Evolutionary conservation across 495 filamentous ascomycete genomes (phyloP).

Genomic region (Hyaloscypha bicolor): DNA sequence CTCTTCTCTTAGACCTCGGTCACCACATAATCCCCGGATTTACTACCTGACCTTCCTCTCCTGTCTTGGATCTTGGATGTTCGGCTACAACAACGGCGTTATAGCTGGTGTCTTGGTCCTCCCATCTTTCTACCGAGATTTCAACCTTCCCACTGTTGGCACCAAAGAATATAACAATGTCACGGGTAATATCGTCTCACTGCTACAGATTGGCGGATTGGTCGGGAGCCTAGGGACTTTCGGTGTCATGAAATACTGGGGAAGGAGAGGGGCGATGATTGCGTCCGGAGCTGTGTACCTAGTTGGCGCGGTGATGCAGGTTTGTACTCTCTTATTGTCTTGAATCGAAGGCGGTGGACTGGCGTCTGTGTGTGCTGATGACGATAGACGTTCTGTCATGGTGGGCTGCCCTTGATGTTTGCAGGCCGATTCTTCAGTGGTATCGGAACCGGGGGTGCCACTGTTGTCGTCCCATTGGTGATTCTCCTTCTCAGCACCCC

Average conservation of each 20-base stretch:
- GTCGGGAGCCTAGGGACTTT: conserved; percentile 14
- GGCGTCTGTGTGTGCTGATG: background rate
- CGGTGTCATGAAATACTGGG: conserved; percentile 9
- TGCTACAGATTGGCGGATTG: conserved; percentile 27
- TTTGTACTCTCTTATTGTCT: conserved; percentile 6
- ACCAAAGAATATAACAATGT: conserved; percentile 12
- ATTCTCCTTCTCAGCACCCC: too few species aligned
- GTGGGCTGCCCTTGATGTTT: conserved; percentile 18
- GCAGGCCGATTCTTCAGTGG: conserved; percentile 19
- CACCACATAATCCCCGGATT: conserved; percentile 20
- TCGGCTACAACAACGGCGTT: conserved; percentile 27
- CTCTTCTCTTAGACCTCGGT: background rate
- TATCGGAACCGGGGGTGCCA: conserved; percentile 18
- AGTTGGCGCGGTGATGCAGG: conserved; percentile 24
- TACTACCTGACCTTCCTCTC: conserved; percentile 22
- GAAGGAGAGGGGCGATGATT: conserved; percentile 18
- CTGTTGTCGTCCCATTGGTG: conserved; percentile 20
- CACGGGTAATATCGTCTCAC: conserved; percentile 24
- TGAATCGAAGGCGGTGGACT: background rate
- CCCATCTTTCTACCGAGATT: conserved; percentile 19
- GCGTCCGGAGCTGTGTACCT: conserved; percentile 16
- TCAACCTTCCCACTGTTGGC: conserved; percentile 15
- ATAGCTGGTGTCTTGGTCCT: conserved; percentile 22
- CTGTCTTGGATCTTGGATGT: conserved; percentile 30
- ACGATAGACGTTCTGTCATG: conserved; percentile 23